Evolutionary conservation across 176 grass and related monocot genomes (phyloP), one percentile per base, ranked within the genome.

Genomic region (Carex parvula): DNA sequence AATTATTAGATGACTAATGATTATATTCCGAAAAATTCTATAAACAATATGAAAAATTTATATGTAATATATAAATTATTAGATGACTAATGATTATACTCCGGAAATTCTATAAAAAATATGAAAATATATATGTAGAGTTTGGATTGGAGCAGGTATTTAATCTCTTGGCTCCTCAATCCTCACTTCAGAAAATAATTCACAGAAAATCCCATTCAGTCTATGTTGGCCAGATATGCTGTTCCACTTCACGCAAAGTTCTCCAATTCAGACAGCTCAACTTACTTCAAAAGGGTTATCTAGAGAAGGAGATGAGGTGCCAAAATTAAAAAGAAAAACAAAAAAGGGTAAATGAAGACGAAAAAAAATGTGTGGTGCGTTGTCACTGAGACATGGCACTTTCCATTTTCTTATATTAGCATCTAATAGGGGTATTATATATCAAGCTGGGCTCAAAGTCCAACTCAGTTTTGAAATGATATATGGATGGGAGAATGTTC

Each of bases 141-240:
- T 24, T 24, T 24, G 0, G 24, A 24, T 24, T 24, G 24, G 26
- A 26, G 26, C 26, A 26, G 26, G 26, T 26, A 26, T 26, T 26
- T 0, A 26, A 29, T 44, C 42, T 48, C 8, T 48, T 50, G 42
- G 42, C 10, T 50, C 46, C 46, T 50, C 10, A 50, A 10, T 50
- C 46, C 44, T 50, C 46, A 50, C 46, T 62, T 8, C 30, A 54
- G 4, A 46, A 11, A 5, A 52, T 46, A 29, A 62, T 18, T n/a
- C 22, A 24, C 46, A 77, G 12, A 56, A 56, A 77, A 77, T 56
- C 50, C 14, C 15, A 6, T 30, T 5, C 16, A 3, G 14, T 56
- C 5, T 62, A 85, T 89, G 71, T 72, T 48, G 50, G 90, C 77
- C 89, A 93, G 89, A 86, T 90, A 91, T 64, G 87, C 90, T 64